Evolutionary conservation across 1,139 yeast species (phyloP).

Genomic region (Kodamaea arcana): DNA sequence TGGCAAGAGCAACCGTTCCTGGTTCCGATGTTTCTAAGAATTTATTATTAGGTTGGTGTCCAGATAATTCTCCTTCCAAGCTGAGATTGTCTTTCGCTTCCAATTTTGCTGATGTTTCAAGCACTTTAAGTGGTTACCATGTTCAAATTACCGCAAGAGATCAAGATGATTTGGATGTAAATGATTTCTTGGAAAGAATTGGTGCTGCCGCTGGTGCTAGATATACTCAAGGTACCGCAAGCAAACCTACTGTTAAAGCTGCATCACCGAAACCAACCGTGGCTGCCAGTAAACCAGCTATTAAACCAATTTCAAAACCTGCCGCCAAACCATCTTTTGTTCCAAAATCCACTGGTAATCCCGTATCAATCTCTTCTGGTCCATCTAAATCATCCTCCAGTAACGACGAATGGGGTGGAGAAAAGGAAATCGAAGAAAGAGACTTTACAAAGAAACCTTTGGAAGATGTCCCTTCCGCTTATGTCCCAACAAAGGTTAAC

Average conservation of each 20-base stretch:
- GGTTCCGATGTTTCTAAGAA: constrained; percentile 85
- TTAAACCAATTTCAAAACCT: constrained; percentile 26
- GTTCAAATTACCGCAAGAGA: constrained; percentile 97
- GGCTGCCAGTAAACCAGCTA: constrained; percentile 15
- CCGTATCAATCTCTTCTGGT: constrained; percentile 16
- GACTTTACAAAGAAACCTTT: constrained; percentile 64
- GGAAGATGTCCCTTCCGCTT: constrained; percentile 59
- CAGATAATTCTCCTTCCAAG: constrained; percentile 77
- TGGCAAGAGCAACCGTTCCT: constrained; percentile 82
- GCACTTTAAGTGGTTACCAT: constrained; percentile 75
- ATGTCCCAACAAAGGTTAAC: constrained; percentile 57
- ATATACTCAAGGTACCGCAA: constrained; percentile 49
- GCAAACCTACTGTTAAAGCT: constrained; percentile 8
- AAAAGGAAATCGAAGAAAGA: constrained; percentile 64
- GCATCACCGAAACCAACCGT: constrained; percentile 15
- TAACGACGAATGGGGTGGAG: constrained; percentile 65
- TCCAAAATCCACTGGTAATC: constrained; percentile 41
- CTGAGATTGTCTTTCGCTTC: constrained; percentile 70
- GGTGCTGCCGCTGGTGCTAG: constrained; percentile 95
- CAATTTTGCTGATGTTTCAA: constrained; percentile 71
- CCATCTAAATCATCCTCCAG: constrained; percentile 32
- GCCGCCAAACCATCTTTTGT: constrained; percentile 26
- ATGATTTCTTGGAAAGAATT: constrained; percentile 69
- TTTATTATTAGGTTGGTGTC: constrained; percentile 90
- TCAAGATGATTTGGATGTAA: constrained; percentile 79